Base-by-base conservation (phyloP, 208 protist genomes). In the Trichomonas vaginalis region DNA sequence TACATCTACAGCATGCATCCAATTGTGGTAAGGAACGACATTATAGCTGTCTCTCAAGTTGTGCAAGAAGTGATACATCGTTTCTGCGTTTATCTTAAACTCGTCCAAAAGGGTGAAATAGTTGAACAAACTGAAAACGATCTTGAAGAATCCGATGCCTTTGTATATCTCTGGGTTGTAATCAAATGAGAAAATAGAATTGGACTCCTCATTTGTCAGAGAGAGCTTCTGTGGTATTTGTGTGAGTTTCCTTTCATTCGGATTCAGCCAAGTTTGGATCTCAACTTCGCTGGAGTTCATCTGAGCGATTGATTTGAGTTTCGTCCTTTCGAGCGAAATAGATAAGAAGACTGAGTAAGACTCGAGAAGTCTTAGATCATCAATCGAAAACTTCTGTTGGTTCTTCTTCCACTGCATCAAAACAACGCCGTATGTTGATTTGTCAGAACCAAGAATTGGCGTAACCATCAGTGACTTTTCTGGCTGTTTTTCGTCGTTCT, bases 21-120 rank as follows among this genome's bases (percentile, higher is more conserved):
- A 97, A 96, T 97, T 98, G 96, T 98, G 97, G 95, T 98, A 98
- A 45, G 97, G 97, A 86, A 97, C 97, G 15, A 96, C 48, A 86
- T 95, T 56, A 49, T 96, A 96, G 0, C 61, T 51, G 8, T 95
- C 37, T 35, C 51, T 32, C 17, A 96, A 47, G 21, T 62, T 37
- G 14, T 46, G 42, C 0, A 96, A 17, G 27, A 96, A 96, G 21
- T 51, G 39, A n/a, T n/a, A 88, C 8, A 96, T 40, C 3, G 49
- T 49, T 49, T 70, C 35, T 17, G 6, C 27, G 21, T 21, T 95
- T 3, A 96, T 95, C 10, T 96, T 39, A 32, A 88, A 96, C 51
- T 45, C 39, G 10, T 40, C 87, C 3, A 95, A 35, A 8, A 96
- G 96, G 4, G 51, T 46, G 37, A 95, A 83, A 27, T 87, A 21